phyloP scores from a whole-genome alignment of 805 yeast species.

The Starmerella gropengiesseri region DNA sequence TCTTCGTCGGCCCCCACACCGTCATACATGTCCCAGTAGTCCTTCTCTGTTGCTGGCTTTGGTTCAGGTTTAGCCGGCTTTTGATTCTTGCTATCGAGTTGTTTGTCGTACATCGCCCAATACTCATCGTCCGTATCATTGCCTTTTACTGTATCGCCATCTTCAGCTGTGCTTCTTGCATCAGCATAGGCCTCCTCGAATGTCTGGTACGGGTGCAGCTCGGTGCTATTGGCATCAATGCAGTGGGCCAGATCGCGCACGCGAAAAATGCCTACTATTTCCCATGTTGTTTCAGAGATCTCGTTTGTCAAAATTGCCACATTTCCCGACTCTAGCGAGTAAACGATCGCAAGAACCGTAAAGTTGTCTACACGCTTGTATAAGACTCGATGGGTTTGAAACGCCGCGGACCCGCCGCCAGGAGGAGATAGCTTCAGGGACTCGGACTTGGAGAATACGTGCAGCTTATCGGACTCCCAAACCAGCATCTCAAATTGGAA shows the following conservation, averaged over 20 bases:
- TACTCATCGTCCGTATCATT: not conserved
- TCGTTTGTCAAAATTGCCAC: slow-evolving; percentile 17
- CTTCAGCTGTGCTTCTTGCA: not conserved
- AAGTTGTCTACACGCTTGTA: slow-evolving; percentile 18
- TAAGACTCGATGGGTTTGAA: not conserved
- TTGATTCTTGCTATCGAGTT: not conserved
- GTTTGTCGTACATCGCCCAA: slow-evolving; percentile 1
- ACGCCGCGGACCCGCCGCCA: not conserved
- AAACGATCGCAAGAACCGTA: slow-evolving; percentile 16
- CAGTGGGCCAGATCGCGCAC: not conserved
- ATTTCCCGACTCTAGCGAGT: slow-evolving; percentile 4
- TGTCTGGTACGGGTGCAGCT: not conserved
- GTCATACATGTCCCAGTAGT: slow-evolving; percentile 3
- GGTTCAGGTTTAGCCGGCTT: not conserved
- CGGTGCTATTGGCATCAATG: not conserved
- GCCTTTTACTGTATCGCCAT: too few species aligned
- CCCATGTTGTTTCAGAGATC: slow-evolving; percentile 17
- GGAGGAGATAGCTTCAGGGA: not conserved
- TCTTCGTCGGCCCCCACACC: not conserved
- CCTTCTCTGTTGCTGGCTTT: not conserved
- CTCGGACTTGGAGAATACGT: slow-evolving; percentile 4
- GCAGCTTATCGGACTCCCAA: slow-evolving; percentile 17
- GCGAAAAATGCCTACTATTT: slow-evolving; percentile 18
- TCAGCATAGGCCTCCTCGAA: not conserved
- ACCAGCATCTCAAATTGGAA: slow-evolving; percentile 16